Percentiles rank a stretch among this genome's conserved stretches.
These are phyloP conservation scores for Sporothrix pseudoabietina DNA, from an alignment of 2,329 filamentous ascomycete genomes.

Conservation along the genomic window DNA sequence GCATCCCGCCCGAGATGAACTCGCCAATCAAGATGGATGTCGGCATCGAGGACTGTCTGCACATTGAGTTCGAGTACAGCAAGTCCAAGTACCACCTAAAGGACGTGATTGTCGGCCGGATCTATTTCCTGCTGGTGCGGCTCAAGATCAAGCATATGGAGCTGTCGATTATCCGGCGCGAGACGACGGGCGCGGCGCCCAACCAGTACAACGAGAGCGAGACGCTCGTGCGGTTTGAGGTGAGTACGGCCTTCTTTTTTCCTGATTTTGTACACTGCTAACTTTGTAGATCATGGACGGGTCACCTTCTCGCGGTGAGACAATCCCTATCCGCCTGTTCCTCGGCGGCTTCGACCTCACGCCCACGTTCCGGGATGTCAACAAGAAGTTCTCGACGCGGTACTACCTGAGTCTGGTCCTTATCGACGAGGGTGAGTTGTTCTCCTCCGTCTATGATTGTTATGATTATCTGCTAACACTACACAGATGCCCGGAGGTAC, in stretches of 20 bases:
- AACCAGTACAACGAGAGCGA: constrained; percentile 99
- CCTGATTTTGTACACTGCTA: neutral
- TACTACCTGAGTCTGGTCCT: constrained; percentile 97
- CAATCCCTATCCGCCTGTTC: constrained; percentile 95
- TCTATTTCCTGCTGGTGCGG: constrained; percentile 95
- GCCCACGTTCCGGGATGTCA: constrained; percentile 97
- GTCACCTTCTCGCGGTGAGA: constrained; percentile 91
- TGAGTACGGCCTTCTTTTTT: constrained; percentile 42
- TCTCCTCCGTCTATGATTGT: neutral
- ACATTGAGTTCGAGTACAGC: constrained; percentile 99
- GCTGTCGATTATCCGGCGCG: constrained; percentile 91
- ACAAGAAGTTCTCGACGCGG: constrained; percentile 98
- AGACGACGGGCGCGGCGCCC: constrained; percentile 93
- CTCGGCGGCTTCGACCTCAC: constrained; percentile 96
- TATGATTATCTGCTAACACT: constrained; percentile 30
- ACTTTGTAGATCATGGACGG: constrained; percentile 87
- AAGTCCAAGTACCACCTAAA: constrained; percentile 99
- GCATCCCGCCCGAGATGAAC: constrained; percentile 97
- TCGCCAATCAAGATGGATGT: constrained; percentile 99
- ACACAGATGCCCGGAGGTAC: constrained; percentile 84
- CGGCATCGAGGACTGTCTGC: constrained; percentile 96
- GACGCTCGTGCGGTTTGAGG: constrained; percentile 94
- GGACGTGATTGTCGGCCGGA: constrained; percentile 96
- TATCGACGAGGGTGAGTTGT: constrained; percentile 78
- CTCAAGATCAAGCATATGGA: constrained; percentile 99